A percentile compares a stretch with the other conserved stretches of the same genome.
These are phyloP conservation scores for Nissolia schottii DNA, from an alignment of 306 rosid species.

Conservation along the genomic window DNA sequence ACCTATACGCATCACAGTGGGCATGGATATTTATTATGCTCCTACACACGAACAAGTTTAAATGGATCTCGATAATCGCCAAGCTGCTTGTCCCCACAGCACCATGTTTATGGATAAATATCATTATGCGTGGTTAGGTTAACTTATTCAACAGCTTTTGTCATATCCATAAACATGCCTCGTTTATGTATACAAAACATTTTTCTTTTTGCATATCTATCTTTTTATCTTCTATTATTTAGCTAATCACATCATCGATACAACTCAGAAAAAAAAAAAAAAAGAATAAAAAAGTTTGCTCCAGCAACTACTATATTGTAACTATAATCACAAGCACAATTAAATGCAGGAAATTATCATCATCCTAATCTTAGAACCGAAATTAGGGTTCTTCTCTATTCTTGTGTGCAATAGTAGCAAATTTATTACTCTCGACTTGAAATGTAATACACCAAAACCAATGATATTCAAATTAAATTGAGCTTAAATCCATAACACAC, in stretches of 20 bases:
- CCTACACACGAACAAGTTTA: not conserved
- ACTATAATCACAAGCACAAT: too few relatives aligned
- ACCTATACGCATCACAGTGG: not conserved
- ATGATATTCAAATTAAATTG: too few relatives aligned
- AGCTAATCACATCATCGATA: not conserved
- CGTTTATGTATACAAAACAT: not conserved
- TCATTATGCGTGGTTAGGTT: not conserved
- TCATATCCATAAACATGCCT: not conserved
- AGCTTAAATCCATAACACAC: too few relatives aligned
- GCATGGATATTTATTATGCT: not conserved
- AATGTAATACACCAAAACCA: too few relatives aligned
- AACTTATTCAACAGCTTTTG: not conserved
- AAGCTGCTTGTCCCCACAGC: not conserved
- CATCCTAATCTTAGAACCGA: not conserved
- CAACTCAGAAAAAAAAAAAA: too few relatives aligned
- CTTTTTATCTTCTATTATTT: too few relatives aligned
- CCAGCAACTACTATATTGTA: too few relatives aligned
- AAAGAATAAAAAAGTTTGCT: too few relatives aligned
- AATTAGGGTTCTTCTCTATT: too few relatives aligned
- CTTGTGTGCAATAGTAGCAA: not conserved
- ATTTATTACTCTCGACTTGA: not conserved
- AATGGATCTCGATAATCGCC: not conserved
- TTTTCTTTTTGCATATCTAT: too few relatives aligned
- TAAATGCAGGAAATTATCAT: not conserved
- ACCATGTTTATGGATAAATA: not conserved